Conservation (phyloP, 2,329 filamentous ascomycete species). For the Exophiala xenobiotica region DNA sequence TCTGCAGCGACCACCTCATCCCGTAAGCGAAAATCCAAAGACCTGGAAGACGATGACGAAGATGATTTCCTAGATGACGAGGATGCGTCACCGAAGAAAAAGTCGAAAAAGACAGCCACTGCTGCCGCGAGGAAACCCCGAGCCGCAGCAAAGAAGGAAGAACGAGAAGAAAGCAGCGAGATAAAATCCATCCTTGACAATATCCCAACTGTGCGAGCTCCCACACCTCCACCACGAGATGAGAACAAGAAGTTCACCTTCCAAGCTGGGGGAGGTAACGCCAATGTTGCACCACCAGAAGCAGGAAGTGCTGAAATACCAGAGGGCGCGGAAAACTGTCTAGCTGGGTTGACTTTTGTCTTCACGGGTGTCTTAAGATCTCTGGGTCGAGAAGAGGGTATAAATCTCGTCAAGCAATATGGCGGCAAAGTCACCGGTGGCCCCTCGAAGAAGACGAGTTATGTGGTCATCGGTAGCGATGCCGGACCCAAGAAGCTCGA, state of each 20-base stretch:
- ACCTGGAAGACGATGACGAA: constrained; percentile 49
- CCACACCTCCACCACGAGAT: constrained; percentile 74
- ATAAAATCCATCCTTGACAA: constrained; percentile 84
- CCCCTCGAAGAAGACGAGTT: constrained; percentile 91
- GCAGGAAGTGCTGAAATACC: constrained; percentile 71
- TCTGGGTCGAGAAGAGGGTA: constrained; percentile 79
- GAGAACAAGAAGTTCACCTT: constrained; percentile 67
- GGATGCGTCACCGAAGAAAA: constrained; percentile 58
- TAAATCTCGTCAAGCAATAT: constrained; percentile 84
- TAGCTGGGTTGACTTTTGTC: constrained; percentile 86
- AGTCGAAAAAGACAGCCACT: constrained; percentile 37
- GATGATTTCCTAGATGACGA: constrained; percentile 36
- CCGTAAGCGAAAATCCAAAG: constrained; percentile 59
- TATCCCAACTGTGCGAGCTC: constrained; percentile 78
- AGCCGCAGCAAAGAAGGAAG: constrained; percentile 64
- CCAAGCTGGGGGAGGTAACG: constrained; percentile 49
- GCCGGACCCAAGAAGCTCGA: constrained; percentile 90
- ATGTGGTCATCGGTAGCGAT: constrained; percentile 85
- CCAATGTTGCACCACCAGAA: constrained; percentile 60
- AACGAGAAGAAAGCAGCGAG: constrained; percentile 64
- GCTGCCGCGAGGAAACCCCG: constrained; percentile 49
- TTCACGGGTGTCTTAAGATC: constrained; percentile 86
- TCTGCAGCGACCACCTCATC: constrained; percentile 31
- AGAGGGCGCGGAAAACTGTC: constrained; percentile 80
- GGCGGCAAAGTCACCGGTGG: constrained; percentile 84